phyloP scores from a whole-genome alignment of 2,329 filamentous ascomycete species.

The Xylariaceae sp. region DNA sequence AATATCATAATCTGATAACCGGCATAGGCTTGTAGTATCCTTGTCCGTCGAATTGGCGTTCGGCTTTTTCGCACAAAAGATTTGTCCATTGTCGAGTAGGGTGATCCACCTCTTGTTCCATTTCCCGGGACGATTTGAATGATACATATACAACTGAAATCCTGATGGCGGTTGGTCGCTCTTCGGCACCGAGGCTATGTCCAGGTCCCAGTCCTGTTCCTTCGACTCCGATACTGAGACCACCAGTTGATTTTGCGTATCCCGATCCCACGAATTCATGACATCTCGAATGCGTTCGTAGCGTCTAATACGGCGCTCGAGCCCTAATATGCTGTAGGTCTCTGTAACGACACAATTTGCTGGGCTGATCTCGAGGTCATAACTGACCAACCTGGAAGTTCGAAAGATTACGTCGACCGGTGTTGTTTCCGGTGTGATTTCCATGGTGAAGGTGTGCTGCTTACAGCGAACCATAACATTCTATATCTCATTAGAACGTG shows the following conservation, averaged over 20 bases:
- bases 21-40: constrained; percentile 72
- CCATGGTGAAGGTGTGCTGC: constrained; percentile 69
- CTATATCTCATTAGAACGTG: constrained; percentile 44
- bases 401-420: constrained; percentile 72
- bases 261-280: constrained; percentile 89
- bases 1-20: constrained; percentile 90
- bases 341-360: constrained; percentile 74
- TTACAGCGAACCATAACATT: constrained; percentile 74
- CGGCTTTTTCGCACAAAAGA: constrained; percentile 69
- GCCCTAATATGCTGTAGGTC: constrained; percentile 71
- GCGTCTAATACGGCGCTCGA: constrained; percentile 79
- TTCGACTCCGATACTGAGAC: constrained; percentile 63
- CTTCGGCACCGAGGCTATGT: constrained; percentile 64
- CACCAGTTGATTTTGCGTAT: constrained; percentile 74
- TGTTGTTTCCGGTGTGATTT: constrained; percentile 74
- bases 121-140: constrained; percentile 79
- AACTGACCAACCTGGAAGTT: constrained; percentile 64
- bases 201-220: constrained; percentile 63
- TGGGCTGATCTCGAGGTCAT: constrained; percentile 60
- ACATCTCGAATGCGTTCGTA: constrained; percentile 88
- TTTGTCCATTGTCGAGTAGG: constrained; percentile 73
- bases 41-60: constrained; percentile 63
- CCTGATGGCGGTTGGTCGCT: constrained; percentile 63
- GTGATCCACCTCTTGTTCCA: constrained; percentile 88
- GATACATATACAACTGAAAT: constrained; percentile 72